Evolutionary conservation across 768 basidiomycete species (phyloP).

Genomic region (Coprinopsis marcescibilis): DNA sequence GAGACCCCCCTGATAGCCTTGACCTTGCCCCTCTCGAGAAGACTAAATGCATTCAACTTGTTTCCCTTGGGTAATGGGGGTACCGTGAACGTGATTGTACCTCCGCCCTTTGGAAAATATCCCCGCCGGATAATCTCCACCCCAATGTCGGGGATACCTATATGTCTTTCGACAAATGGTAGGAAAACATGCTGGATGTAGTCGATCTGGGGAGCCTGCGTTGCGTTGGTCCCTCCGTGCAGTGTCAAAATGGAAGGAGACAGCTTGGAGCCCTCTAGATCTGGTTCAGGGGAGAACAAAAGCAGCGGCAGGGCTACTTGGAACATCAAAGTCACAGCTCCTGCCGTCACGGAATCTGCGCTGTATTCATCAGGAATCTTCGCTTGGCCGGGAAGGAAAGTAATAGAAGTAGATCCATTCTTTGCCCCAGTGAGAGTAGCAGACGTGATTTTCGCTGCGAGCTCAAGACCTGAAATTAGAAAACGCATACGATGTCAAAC

Average conservation of each 20-base stretch:
- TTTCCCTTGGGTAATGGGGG: slow-evolving; percentile 36
- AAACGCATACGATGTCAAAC: background rate
- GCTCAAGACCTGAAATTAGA: slow-evolving; percentile 46
- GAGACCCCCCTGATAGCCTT: slow-evolving; percentile 48
- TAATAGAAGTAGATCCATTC: slow-evolving; percentile 46
- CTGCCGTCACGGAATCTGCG: slow-evolving; percentile 55
- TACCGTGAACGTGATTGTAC: slow-evolving; percentile 44
- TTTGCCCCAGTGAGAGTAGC: slow-evolving; percentile 51
- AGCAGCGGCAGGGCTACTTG: slow-evolving; percentile 70
- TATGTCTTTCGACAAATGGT: slow-evolving; percentile 60
- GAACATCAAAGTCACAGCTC: slow-evolving; percentile 63
- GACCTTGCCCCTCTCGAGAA: slow-evolving; percentile 55
- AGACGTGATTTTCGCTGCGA: slow-evolving; percentile 56
- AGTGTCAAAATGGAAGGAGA: slow-evolving; percentile 45
- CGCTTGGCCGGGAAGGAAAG: slow-evolving; percentile 49
- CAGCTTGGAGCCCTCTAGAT: background rate
- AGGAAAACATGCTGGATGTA: slow-evolving; percentile 61
- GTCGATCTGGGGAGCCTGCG: slow-evolving; percentile 69
- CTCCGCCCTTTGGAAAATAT: slow-evolving; percentile 72
- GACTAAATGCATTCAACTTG: slow-evolving; percentile 32
- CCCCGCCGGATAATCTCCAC: slow-evolving; percentile 54
- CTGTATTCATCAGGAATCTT: slow-evolving; percentile 33
- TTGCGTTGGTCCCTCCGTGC: slow-evolving; percentile 69
- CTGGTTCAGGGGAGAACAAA: slow-evolving; percentile 40
- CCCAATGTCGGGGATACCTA: slow-evolving; percentile 33